phyloP scores from a whole-genome alignment of 2,329 filamentous ascomycete species.

The Talaromyces sp. region DNA sequence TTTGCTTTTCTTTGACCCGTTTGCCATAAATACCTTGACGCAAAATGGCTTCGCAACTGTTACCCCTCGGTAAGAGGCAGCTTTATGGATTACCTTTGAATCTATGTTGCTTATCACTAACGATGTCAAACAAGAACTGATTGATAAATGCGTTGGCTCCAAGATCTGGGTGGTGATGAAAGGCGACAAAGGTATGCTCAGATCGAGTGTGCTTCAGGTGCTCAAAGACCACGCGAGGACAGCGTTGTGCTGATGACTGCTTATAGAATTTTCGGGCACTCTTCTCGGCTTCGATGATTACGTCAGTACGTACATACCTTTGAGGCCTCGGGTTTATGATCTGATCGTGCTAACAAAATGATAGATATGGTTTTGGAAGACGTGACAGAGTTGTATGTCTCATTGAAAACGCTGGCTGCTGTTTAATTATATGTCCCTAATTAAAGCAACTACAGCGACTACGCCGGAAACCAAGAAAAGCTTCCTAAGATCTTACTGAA shows the following conservation, averaged over 20 bases:
- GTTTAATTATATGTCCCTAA: not conserved
- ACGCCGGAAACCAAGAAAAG: slow-evolving; percentile 79
- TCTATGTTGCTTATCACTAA: not conserved
- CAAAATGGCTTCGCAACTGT: slow-evolving; percentile 65
- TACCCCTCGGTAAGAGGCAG: slow-evolving; percentile 58
- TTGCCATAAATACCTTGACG: not conserved
- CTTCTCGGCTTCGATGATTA: slow-evolving; percentile 97
- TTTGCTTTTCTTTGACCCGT: not conserved
- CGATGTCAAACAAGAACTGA: slow-evolving; percentile 64
- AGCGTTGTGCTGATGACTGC: not conserved
- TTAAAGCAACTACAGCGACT: slow-evolving; percentile 59
- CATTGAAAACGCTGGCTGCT: not conserved
- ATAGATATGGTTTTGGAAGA: slow-evolving; percentile 97
- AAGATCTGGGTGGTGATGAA: slow-evolving; percentile 99
- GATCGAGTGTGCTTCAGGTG: not conserved
- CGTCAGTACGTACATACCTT: slow-evolving; percentile 71
- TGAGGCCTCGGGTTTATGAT: not conserved
- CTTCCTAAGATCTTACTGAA: slow-evolving; percentile 93
- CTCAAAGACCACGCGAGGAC: not conserved
- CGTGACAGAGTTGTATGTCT: slow-evolving; percentile 83
- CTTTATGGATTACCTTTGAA: not conserved
- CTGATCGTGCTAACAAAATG: not conserved
- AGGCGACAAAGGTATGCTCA: slow-evolving; percentile 77
- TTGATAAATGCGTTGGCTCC: slow-evolving; percentile 97
- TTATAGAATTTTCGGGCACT: slow-evolving; percentile 85